These are phyloP conservation scores for Rhododendron simsii DNA, from an alignment of 148 eudicot species.

Conservation along the genomic window DNA sequence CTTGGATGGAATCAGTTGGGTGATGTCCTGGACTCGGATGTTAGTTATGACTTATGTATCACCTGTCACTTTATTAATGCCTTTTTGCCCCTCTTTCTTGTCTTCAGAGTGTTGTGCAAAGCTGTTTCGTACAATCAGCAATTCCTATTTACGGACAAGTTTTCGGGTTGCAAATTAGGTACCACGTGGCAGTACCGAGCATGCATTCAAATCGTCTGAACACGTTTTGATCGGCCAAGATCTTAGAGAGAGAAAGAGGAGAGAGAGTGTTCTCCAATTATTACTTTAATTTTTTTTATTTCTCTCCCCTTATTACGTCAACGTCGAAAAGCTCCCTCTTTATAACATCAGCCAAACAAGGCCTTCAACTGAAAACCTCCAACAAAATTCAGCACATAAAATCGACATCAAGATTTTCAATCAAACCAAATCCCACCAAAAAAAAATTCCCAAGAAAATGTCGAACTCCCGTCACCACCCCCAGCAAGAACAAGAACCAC, in stretches of 20 bases:
- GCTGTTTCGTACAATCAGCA: neutral
- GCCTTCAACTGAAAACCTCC: neutral
- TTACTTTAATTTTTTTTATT: no score
- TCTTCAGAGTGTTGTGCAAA: neutral
- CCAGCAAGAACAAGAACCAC: neutral
- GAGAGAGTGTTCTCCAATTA: no score
- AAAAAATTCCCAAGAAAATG: neutral
- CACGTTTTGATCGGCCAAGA: no score
- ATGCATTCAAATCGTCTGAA: no score
- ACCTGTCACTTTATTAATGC: neutral
- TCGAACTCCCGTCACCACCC: neutral
- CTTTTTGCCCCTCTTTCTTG: neutral
- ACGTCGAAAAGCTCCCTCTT: neutral
- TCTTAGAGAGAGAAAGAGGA: no score
- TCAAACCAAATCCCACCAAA: neutral
- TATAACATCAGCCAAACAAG: neutral
- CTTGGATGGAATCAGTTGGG: neutral
- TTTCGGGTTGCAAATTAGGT: no score
- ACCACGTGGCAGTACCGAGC: accelerated
- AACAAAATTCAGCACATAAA: neutral
- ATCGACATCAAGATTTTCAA: neutral
- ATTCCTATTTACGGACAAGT: neutral
- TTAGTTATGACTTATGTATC: neutral
- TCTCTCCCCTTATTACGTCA: no score
- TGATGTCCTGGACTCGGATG: neutral